phyloP scores from a whole-genome alignment of 2,329 filamentous ascomycete genomes.

The Dactylellina haptotyla region DNA sequence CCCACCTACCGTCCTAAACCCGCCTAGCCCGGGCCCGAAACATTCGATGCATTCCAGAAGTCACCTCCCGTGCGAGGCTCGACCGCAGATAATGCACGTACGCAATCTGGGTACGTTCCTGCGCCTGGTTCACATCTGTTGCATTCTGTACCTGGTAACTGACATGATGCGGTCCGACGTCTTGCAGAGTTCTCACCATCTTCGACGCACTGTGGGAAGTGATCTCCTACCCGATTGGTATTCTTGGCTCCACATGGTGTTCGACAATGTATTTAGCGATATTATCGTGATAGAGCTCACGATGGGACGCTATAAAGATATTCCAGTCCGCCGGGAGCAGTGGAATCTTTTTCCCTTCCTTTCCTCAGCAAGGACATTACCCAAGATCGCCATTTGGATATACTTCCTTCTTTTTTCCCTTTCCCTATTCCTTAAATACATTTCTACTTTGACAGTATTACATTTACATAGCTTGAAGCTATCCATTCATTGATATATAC shows the following conservation, averaged over 20 bases:
- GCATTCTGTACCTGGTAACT: too few relatives aligned
- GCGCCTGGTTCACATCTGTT: too few relatives aligned
- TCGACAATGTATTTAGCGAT: too few relatives aligned
- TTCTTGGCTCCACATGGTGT: neutral
- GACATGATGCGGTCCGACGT: neutral
- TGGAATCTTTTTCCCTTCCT: neutral
- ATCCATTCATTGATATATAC: too few relatives aligned
- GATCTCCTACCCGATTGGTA: neutral
- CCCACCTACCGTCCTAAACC: neutral
- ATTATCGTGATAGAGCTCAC: too few relatives aligned
- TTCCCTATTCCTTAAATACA: too few relatives aligned
- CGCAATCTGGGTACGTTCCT: too few relatives aligned
- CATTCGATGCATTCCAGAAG: too few relatives aligned
- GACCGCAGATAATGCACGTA: too few relatives aligned
- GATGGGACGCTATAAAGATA: neutral
- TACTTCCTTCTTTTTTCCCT: neutral
- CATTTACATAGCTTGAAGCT: neutral
- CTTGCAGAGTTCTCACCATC: neutral
- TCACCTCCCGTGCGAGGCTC: too few relatives aligned
- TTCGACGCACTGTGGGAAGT: neutral
- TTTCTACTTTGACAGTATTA: neutral
- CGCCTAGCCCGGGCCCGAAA: too few relatives aligned
- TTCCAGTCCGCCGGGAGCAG: neutral
- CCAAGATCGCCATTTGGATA: neutral
- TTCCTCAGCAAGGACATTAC: neutral